Base-by-base conservation (phyloP, 345 rosid species). In the Citrus hindsii region DNA sequence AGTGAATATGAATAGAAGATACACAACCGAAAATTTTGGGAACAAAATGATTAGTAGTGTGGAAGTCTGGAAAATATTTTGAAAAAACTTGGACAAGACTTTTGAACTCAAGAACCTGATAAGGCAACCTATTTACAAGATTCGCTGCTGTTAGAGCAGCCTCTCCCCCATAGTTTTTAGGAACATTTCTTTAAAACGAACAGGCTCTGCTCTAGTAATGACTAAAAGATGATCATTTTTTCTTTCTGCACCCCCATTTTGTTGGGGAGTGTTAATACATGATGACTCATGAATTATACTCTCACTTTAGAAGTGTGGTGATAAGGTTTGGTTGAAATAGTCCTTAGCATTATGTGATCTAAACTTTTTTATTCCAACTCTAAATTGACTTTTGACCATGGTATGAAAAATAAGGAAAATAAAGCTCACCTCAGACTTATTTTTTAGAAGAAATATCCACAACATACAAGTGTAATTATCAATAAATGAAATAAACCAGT, bases 141-240 rank as follows among this genome's bases (percentile, higher is more conserved):
- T 58, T 3, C 0, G 1, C 0, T 2, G 33, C 2, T 0, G 28
- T 32, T 2, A 73, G 22, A 16, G n/a, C 6, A 8, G 1, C 51
- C 19, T 58, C 33, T 27, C 66, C 67, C 76, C 13, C 35, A 22
- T 9, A 73, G 9, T 2, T 6, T 59, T 73, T 58, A 3, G 67
- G 3, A 21, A 73, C 33, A 33, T 35, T 73, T 1, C 2, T 10
- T 2, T 56, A 3, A 9, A 73, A 73, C 48, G 58, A 33, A 2
- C 2, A 9, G 0, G 13, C 30, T n/a, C 19, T 3, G 13, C 30
- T n/a, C 9, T 3, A 2, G 51, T 37, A 16, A 12, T 4, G 2
- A 12, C 4, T 0, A 73, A 10, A 8, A 56, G 21, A 24, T 58
- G 32, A 30, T 33, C 2, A 24, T 35, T 56, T 73, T 33, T 33